Evolutionary conservation across 495 filamentous ascomycete species (phyloP), one percentile per base, ranked within the genome.

Genomic region (Hypoxylon lienhwacheense): DNA sequence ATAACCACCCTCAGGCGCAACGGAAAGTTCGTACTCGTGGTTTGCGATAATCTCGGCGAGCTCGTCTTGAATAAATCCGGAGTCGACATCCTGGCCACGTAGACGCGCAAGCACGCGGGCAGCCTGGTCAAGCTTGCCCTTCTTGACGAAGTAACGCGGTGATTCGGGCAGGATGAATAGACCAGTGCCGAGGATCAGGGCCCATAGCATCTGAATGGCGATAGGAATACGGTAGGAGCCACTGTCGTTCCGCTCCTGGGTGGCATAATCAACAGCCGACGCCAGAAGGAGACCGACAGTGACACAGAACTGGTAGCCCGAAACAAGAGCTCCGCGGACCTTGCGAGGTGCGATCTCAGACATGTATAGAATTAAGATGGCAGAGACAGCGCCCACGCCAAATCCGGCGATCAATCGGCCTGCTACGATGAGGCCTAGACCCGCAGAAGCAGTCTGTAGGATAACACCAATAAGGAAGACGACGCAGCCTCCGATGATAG

Each of bases 11-110:
- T 79, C 67, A 22, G 85, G 84, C 15, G 81, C 81, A 11, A 90
- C 68, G 47, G 78, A 77, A 47, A 83, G 69, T 70, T 92, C 89
- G 65, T 86, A 87, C 66, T 92, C 87, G 70, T 91, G 81, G 74
- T 89, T 90, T 59, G 87, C 87, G 53, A 87, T 80, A 63, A 95
- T 90, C 72, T 95, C 89, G 17, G 84, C 74, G 10, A 92, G 79
- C 59, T 95, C 89, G 35, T 78, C 75, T 62, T 85, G 67, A 59
- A 93, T 70, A 59, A 79, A 78, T 4, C 84, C 76, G 53, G 86
- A 82, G 20, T 85, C 82, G 32, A 77, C 35, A 22, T 83, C 74
- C 56, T 90, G 78, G 51, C 85, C 80, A 50, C 89, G 86, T 25
- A 93, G 81, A 55, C 79, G 80, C 22, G 79, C 70, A 20, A 93